Base-by-base conservation (phyloP, 1,139 yeast genomes). In the Yarrowia galli region DNA sequence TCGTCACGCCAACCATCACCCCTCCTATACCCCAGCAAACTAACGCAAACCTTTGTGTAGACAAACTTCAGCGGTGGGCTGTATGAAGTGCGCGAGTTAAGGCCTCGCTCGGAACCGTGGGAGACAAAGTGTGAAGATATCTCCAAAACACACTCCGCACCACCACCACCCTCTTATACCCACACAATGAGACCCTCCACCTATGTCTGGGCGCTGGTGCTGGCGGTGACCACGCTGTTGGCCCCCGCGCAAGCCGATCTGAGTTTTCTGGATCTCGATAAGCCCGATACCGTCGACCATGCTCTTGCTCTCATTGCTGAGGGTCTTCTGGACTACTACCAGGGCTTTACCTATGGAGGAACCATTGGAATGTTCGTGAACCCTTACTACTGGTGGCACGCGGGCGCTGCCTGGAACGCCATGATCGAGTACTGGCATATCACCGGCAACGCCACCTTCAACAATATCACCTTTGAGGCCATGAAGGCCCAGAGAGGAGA, bases 331-430 rank as follows among this genome's bases (percentile, higher is more conserved):
- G 93, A 92, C 79, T 93, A 93, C 78, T 92, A 92, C 76, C 88
- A 87, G 65, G 97, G 97, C 56, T 73, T 79, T 60, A 79, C 84
- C 38, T 79, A 81, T 68, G 97, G 97, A 54, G 89, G 92, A 45
- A 84, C 92, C 36, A 79, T 91, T 58, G 98, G 98, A 67, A 87
- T 89, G 93, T 90, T 92, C 77, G 80, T 89, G 1, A 78, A 80
- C 76, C 98, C 98, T 0, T 92, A 92, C 82, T 92, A 92, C 82
- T 92, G 98, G 98, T 92, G 98, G 98, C 95, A 92, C 80, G 97
- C 97, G 43, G 98, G 98, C 75, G 97, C 96, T 71, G 98, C 97
- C 8, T 91, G 92, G 91, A 97, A 97, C 7, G 83, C 91, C 28
- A 82, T 92, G 83, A 78, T 92, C 65, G 97, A 92, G 77, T 90